phyloP scores from a whole-genome alignment of 2,329 filamentous ascomycete species.

The Fusarium longipes region DNA sequence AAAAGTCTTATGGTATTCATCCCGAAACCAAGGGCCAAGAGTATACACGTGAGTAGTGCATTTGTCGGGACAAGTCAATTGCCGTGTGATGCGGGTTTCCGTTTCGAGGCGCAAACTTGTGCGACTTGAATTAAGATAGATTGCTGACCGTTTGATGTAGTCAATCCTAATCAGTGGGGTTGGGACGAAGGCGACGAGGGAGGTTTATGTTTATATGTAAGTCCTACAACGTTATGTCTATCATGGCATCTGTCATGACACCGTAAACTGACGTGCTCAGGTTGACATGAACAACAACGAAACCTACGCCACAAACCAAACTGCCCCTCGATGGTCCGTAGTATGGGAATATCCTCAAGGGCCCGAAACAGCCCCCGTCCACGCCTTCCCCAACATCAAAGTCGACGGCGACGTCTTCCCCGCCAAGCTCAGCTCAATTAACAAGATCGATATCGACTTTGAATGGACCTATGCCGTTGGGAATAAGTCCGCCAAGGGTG shows the following conservation, averaged over 20 bases:
- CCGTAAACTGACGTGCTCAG: conserved; percentile 45
- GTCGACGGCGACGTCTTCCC: conserved; percentile 59
- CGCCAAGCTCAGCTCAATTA: conserved; percentile 52
- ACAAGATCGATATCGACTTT: conserved; percentile 57
- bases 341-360: conserved; percentile 64
- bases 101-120: background rate
- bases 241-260: background rate
- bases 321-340: conserved; percentile 62
- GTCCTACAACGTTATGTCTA: conserved; percentile 42
- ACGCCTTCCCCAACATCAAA: conserved; percentile 66
- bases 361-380: conserved; percentile 58
- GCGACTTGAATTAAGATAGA: background rate
- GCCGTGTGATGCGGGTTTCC: background rate
- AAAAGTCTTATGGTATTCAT: conserved; percentile 55
- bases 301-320: conserved; percentile 59
- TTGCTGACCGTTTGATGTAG: conserved; percentile 51
- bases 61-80: background rate
- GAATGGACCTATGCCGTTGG: conserved; percentile 63
- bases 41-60: conserved; percentile 57
- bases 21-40: conserved; percentile 57
- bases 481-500: conserved; percentile 55
- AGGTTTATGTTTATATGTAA: conserved; percentile 64
- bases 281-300: conserved; percentile 62
- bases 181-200: conserved; percentile 54
- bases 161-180: conserved; percentile 69